Evolutionary conservation across 73 alveolate species (phyloP).

Genomic region (Paramecium biaurelia): DNA sequence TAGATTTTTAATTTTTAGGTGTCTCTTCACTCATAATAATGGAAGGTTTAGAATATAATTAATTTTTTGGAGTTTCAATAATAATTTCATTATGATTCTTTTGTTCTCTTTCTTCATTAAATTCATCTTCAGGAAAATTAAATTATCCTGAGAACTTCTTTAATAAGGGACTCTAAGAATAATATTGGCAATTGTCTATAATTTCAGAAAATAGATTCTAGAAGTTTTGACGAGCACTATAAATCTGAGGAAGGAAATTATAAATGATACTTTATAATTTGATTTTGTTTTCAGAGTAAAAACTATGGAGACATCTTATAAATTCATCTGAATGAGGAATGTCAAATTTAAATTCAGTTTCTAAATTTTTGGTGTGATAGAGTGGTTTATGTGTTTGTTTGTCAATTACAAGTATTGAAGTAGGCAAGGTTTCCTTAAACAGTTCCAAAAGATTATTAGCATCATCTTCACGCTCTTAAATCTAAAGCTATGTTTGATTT

Average conservation of each 20-base stretch:
- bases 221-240: background rate
- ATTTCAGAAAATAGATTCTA: background rate
- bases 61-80: conserved; percentile 17
- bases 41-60: background rate
- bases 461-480: background rate
- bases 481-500: background rate
- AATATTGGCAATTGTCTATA: background rate
- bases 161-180: background rate
- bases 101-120: background rate
- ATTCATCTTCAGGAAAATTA: background rate
- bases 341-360: conserved; percentile 15
- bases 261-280: background rate
- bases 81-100: background rate
- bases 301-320: background rate
- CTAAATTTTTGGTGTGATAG: background rate
- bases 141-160: background rate
- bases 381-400: background rate
- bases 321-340: background rate
- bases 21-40: background rate
- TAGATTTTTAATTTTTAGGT: background rate
- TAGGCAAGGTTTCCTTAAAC: background rate
- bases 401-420: background rate
- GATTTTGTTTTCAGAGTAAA: background rate
- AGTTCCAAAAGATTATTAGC: background rate
- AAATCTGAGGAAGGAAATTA: background rate